Base-by-base conservation (phyloP, 176 grass and related monocot species). In the Oryza rufipogon region DNA sequence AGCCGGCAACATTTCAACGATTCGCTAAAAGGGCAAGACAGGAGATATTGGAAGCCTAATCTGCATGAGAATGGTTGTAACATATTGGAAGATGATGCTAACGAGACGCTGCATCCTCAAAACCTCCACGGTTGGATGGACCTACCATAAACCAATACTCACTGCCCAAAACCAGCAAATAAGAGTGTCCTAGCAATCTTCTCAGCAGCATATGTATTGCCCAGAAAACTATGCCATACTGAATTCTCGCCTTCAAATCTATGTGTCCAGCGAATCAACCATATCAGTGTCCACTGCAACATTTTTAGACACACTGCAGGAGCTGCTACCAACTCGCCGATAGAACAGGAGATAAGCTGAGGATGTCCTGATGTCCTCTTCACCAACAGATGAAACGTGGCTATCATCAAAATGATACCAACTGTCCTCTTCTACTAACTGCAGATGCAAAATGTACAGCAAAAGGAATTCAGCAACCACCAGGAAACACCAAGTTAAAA, bases 331-430 rank as follows among this genome's bases (percentile, higher is more conserved):
- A 74, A 96, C 78, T 16, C 68, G 74, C 77, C 89, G 88, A 88
- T 96, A 99, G 78, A 99, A 99, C 28, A 99, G 87, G 32, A 99
- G 88, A 58, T 99, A 99, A 64, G 91, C 97, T 66, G 97, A 90
- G 52, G 93, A 89, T 48, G 91, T 96, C 56, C 76, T 93, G 60
- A 94, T 87, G 49, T 96, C 93, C 65, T 96, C 90, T 84, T 99
- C 97, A 0, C 71, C 91, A 68, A 94, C 90, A 9, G 83, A 56
- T 17, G 93, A 99, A 34, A 99, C 97, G 46, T 96, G 91, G 68
- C 97, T 96, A 63, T 99, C 97, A 83, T 99, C 97, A 82, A 99
- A 99, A 84, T 99, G 93, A 71, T 94, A 96, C 97, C 97, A 99
- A 12, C 70, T 92, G 46, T 99, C 81, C 71, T 96, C 93, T 87